Percentiles rank a stretch among this genome's conserved stretches.
Conservation (phyloP, 2,329 filamentous ascomycete species). For the Botrytis fabae region DNA sequence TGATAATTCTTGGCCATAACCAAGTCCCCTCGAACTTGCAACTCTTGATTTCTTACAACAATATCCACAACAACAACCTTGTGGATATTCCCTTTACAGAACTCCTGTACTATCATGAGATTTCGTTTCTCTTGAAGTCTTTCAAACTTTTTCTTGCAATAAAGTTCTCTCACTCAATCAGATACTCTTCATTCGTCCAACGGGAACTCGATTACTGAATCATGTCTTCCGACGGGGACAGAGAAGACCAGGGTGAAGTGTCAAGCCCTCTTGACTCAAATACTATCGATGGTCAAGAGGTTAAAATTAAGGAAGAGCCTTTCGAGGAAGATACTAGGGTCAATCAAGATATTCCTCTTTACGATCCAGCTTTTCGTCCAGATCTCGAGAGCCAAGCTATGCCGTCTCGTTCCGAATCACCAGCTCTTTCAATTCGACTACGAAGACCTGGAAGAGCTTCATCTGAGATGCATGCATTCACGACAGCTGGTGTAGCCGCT, state of each 20-base stretch:
- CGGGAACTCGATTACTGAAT: background rate
- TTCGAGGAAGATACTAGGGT: background rate
- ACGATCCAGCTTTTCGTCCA: background rate
- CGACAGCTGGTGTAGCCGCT: background rate
- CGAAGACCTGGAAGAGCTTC: background rate
- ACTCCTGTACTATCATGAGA: background rate
- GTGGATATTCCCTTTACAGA: background rate
- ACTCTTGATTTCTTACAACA: background rate
- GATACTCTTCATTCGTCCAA: background rate
- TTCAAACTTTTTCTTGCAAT: background rate
- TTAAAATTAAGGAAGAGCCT: background rate
- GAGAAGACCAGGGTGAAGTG: background rate
- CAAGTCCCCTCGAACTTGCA: background rate
- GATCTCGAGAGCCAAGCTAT: background rate
- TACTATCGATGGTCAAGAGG: background rate
- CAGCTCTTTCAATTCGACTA: background rate
- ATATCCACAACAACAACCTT: background rate
- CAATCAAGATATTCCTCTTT: background rate
- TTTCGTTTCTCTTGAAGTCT: fast-evolving
- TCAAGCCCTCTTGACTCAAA: background rate
- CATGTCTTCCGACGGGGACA: background rate
- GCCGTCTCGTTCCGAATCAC: background rate
- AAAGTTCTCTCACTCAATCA: too few species aligned
- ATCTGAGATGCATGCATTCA: background rate
- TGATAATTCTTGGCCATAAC: background rate